A percentile compares a stretch with the other conserved stretches of the same genome.
Evolutionary conservation across 345 rosid genomes (phyloP).

Genomic region (Leavenworthia alabamica): DNA sequence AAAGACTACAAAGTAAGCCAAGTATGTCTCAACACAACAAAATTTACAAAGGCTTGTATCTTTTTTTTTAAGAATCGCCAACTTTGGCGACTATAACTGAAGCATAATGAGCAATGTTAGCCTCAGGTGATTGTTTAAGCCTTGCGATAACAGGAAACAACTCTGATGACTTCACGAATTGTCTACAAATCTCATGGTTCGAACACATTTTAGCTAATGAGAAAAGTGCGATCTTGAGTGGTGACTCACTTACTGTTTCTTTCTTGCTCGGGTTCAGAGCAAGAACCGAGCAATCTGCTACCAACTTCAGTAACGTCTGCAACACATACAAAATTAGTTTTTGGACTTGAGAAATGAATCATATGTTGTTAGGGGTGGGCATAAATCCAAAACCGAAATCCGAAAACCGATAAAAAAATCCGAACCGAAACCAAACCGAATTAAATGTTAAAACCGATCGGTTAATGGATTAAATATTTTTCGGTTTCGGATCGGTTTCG

Average conservation of each 20-base stretch:
- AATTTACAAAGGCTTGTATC: conserved; percentile 17
- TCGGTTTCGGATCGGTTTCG: too few relatives aligned
- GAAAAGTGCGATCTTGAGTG: conserved; percentile 82
- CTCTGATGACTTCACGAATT: conserved; percentile 65
- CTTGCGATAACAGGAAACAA: conserved; percentile 61
- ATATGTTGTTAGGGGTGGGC: too few relatives aligned
- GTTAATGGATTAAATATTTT: too few relatives aligned
- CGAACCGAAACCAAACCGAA: too few relatives aligned
- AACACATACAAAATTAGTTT: too few relatives aligned
- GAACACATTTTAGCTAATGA: conserved; percentile 91
- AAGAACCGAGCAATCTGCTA: conserved; percentile 57
- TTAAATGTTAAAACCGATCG: too few relatives aligned
- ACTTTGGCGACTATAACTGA: conserved; percentile 60
- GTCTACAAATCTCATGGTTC: conserved; percentile 63
- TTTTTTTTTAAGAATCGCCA: conserved; percentile 25
- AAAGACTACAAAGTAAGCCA: too few relatives aligned
- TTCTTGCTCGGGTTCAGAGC: conserved; percentile 72
- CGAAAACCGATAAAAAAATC: too few relatives aligned
- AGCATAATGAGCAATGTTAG: conserved; percentile 80
- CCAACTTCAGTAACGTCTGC: conserved; percentile 78
- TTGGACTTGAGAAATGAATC: background rate
- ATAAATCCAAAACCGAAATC: too few relatives aligned
- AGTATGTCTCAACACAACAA: too few relatives aligned
- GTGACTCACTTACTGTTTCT: conserved; percentile 70
- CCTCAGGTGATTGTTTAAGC: conserved; percentile 83